phyloP scores from a whole-genome alignment of 179 eudicot genomes.

The Amaranthus tricolor region DNA sequence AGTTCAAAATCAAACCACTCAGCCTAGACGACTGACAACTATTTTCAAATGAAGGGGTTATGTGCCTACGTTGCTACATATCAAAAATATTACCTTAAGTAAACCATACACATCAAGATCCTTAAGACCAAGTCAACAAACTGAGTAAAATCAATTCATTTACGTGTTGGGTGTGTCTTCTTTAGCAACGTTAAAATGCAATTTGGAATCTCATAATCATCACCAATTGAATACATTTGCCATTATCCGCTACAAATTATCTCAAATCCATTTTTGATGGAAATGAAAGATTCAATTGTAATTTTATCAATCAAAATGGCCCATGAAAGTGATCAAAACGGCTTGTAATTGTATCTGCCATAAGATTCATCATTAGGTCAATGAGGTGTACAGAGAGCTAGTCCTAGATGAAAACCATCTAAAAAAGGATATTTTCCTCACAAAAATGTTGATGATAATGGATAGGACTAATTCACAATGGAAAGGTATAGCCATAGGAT shows the following conservation, averaged over 20 bases:
- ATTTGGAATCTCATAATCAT: background rate
- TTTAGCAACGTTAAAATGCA: background rate
- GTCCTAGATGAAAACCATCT: background rate
- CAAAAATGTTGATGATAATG: background rate
- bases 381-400: background rate
- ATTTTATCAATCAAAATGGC: no score
- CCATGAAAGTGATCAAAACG: background rate
- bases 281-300: background rate
- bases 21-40: background rate
- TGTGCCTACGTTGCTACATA: background rate
- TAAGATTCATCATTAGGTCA: background rate
- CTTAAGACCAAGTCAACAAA: background rate
- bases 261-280: background rate
- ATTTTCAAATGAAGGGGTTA: background rate
- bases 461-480: background rate
- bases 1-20: background rate
- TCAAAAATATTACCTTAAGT: background rate
- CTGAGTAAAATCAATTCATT: background rate
- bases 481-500: background rate
- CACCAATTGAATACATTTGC: background rate
- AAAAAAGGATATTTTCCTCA: background rate
- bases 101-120: background rate
- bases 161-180: background rate
- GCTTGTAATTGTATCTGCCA: background rate
- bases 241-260: background rate